Evolutionary conservation across 2,329 filamentous ascomycete species (phyloP).

Genomic region (Botrytis porri): DNA sequence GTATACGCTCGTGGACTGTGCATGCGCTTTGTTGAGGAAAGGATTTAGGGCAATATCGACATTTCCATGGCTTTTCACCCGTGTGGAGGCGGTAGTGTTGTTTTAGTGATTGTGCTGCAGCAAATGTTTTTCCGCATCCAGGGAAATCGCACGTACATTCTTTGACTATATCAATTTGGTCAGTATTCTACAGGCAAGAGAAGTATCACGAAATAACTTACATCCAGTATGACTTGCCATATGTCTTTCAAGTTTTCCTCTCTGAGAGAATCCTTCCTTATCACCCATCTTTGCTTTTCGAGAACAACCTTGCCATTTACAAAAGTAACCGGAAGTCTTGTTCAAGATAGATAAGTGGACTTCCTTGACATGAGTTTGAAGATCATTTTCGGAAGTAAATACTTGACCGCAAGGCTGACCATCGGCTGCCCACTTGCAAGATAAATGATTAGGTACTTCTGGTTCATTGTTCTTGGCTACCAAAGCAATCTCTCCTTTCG

Average conservation of each 20-base stretch:
- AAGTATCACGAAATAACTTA: constrained; percentile 41
- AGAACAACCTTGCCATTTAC: constrained; percentile 55
- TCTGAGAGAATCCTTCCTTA: constrained; percentile 53
- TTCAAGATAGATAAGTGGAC: constrained; percentile 48
- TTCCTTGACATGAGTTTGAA: constrained; percentile 55
- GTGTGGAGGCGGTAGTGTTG: constrained; percentile 68
- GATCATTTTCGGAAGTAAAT: constrained; percentile 41
- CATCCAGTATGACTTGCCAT: constrained; percentile 64
- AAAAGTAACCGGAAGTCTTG: constrained; percentile 50
- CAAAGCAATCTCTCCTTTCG: constrained; percentile 1
- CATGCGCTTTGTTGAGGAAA: constrained; percentile 68
- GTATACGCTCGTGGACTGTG: constrained; percentile 65
- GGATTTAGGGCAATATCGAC: constrained; percentile 50
- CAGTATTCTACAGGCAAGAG: neutral
- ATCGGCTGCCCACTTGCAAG: constrained; percentile 33
- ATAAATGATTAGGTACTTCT: constrained; percentile 21
- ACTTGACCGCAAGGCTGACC: constrained; percentile 25
- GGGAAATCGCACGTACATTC: constrained; percentile 50
- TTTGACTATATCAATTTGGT: constrained; percentile 47
- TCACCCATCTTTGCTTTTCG: constrained; percentile 38
- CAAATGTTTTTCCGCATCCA: constrained; percentile 57
- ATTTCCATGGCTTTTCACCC: constrained; percentile 61
- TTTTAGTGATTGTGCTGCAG: constrained; percentile 64
- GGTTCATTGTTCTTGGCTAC: neutral
- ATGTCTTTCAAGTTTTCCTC: constrained; percentile 63